Evolutionary conservation across 176 grass and related monocot genomes (phyloP).

Genomic region (Avena insularis): DNA sequence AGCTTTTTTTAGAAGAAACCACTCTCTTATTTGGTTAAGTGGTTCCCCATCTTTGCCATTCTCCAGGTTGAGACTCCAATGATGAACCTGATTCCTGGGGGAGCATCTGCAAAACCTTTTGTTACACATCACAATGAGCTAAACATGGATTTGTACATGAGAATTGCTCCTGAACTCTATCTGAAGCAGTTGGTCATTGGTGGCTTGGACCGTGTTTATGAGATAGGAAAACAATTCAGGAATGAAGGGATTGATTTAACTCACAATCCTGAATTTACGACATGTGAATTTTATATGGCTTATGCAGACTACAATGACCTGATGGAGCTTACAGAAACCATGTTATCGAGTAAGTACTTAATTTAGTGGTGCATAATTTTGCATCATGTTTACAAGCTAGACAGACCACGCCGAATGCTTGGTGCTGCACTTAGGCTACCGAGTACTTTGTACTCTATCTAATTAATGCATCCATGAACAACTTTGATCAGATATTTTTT

Average conservation of each 20-base stretch:
- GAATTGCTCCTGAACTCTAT: slow-evolving; percentile 84
- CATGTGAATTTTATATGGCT: slow-evolving; percentile 93
- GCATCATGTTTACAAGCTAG: background rate
- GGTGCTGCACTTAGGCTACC: background rate
- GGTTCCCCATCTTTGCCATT: background rate
- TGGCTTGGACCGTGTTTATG: slow-evolving; percentile 86
- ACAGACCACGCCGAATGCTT: background rate
- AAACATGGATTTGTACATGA: slow-evolving; percentile 86
- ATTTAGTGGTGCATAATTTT: background rate
- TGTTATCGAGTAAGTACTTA: slow-evolving; percentile 64
- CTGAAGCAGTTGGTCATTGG: slow-evolving; percentile 86
- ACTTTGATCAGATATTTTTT: background rate
- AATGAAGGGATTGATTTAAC: slow-evolving; percentile 96
- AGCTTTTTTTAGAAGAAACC: background rate
- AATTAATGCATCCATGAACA: background rate
- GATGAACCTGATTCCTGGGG: slow-evolving; percentile 91
- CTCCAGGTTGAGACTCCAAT: slow-evolving; percentile 82
- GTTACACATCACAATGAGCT: slow-evolving; percentile 85
- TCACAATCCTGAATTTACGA: slow-evolving; percentile 92
- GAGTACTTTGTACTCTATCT: background rate
- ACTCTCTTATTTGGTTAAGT: background rate
- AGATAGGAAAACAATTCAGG: slow-evolving; percentile 93
- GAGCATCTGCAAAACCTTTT: slow-evolving; percentile 74
- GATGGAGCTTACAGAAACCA: slow-evolving; percentile 75
- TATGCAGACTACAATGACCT: slow-evolving; percentile 91